Evolutionary conservation across 495 filamentous ascomycete genomes (phyloP).

Genomic region (Aspergillus cristatus): DNA sequence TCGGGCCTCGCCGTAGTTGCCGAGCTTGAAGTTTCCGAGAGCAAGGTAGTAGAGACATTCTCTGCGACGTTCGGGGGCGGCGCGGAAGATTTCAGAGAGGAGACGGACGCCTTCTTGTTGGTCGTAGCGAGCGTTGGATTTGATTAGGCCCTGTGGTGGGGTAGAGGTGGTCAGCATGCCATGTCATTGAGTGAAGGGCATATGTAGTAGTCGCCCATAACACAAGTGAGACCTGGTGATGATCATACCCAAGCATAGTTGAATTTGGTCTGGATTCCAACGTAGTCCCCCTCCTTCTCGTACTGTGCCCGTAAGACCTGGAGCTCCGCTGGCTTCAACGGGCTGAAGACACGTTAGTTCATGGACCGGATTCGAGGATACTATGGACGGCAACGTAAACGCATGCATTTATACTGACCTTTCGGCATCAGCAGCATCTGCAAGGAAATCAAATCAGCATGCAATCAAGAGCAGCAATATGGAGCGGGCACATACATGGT

Average conservation of each 20-base stretch:
- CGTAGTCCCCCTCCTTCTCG: conserved; percentile 92
- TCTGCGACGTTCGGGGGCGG: conserved; percentile 77
- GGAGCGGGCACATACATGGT: conserved; percentile 51
- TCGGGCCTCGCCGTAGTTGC: conserved; percentile 90
- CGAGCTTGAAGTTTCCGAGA: conserved; percentile 94
- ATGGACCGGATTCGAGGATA: too few species aligned
- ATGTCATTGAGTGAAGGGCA: too few species aligned
- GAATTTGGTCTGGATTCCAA: conserved; percentile 96
- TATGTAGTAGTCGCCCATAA: too few species aligned
- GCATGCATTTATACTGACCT: conserved; percentile 53
- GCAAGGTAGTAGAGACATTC: conserved; percentile 98
- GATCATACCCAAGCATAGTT: conserved; percentile 89
- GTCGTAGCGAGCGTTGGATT: conserved; percentile 70
- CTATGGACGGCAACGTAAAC: neutral
- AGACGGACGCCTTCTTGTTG: conserved; percentile 94
- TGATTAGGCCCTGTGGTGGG: conserved; percentile 91
- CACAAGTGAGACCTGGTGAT: neutral
- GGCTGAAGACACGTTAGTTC: conserved; percentile 39
- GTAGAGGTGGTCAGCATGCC: too few species aligned
- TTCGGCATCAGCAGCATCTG: conserved; percentile 96
- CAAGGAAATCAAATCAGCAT: conserved; percentile 9
- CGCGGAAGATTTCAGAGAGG: conserved; percentile 93
- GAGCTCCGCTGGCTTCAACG: conserved; percentile 81
- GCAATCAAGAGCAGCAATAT: conserved; percentile 10
- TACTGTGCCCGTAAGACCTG: conserved; percentile 87